These are phyloP conservation scores for Isatis tinctoria DNA, from an alignment of 345 rosid genomes.

Conservation along the genomic window DNA sequence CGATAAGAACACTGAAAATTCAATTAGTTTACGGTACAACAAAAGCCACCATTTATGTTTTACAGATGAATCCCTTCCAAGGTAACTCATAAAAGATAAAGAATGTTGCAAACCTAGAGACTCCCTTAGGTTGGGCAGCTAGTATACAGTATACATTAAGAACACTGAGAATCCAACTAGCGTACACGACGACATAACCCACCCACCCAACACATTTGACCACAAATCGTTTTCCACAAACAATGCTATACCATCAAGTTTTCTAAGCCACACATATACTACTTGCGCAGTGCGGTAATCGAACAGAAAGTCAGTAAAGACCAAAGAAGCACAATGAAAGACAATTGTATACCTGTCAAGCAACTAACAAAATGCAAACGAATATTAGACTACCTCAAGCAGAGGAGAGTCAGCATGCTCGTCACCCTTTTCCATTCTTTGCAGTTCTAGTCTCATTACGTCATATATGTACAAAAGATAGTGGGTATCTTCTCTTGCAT, in stretches of 20 bases:
- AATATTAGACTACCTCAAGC: conserved; percentile 52
- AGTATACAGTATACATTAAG: not conserved
- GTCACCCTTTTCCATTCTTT: conserved; percentile 38
- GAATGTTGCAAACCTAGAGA: not conserved
- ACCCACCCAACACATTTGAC: not conserved
- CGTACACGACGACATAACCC: not conserved
- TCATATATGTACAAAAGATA: conserved; percentile 81
- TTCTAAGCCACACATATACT: not conserved
- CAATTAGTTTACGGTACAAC: not conserved
- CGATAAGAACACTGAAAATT: conserved; percentile 1
- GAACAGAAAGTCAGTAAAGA: not conserved
- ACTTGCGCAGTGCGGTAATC: not conserved
- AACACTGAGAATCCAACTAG: not conserved
- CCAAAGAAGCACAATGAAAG: not conserved
- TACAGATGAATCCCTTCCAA: not conserved
- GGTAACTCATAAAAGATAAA: not conserved
- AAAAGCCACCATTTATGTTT: not conserved
- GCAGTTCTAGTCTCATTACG: conserved; percentile 52
- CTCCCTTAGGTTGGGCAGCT: not conserved
- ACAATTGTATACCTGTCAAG: not conserved
- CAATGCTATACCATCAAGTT: conserved; percentile 4
- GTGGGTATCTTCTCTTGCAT: conserved; percentile 98
- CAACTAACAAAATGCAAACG: not conserved
- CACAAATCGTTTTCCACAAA: conserved; percentile 8
- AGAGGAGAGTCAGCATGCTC: conserved; percentile 56